phyloP scores from a whole-genome alignment of 2,329 filamentous ascomycete genomes.

The Thielaviopsis musarum region DNA sequence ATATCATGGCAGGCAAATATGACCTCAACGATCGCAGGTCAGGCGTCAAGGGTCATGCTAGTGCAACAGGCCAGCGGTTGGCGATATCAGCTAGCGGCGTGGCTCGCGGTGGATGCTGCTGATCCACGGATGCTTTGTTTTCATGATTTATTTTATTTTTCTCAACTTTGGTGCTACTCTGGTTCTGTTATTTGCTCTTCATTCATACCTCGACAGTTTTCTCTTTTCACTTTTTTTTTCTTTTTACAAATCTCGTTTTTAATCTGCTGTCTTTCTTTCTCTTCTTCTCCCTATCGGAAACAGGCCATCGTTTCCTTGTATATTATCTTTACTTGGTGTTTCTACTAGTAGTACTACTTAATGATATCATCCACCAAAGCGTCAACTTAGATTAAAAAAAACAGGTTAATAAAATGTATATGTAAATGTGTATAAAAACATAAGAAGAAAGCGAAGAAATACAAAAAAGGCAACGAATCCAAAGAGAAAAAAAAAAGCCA shows the following conservation, averaged over 20 bases:
- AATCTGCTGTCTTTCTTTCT: not conserved
- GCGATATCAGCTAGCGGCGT: conserved; percentile 23
- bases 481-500: not conserved
- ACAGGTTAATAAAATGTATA: not conserved
- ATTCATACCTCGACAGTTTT: not conserved
- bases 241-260: not conserved
- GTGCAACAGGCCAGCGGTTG: conserved; percentile 30
- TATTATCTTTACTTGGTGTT: no score
- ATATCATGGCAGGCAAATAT: conserved; percentile 89
- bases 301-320: no score
- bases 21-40: conserved; percentile 85
- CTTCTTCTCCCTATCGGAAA: no score
- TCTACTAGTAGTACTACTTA: no score
- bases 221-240: not conserved
- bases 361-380: no score
- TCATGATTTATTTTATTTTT: not conserved
- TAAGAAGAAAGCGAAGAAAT: not conserved
- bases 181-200: no score
- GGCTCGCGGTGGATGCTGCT: conserved; percentile 32
- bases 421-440: not conserved
- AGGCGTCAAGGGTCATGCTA: conserved; percentile 63
- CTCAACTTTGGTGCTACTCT: not conserved
- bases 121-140: conserved; percentile 13
- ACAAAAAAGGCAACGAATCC: not conserved
- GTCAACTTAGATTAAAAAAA: no score